A percentile compares a stretch with the other conserved stretches of the same genome.
These are phyloP conservation scores for Saraca asoca DNA, from an alignment of 331 rosid species.

Conservation along the genomic window DNA sequence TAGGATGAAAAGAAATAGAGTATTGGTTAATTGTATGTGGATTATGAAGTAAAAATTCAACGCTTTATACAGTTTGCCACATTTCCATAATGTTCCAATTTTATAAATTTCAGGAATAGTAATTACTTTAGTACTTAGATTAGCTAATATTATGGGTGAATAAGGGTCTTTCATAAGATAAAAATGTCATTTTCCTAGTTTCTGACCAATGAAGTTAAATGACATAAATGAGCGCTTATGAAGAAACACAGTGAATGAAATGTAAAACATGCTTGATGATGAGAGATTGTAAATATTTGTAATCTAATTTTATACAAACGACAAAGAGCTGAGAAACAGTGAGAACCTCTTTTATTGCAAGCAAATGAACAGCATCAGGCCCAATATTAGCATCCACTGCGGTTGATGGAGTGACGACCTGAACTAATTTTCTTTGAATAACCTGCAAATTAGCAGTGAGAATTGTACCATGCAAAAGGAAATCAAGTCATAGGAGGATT, in stretches of 20 bases:
- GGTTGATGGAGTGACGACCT: slow-evolving; percentile 90
- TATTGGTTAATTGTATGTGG: not conserved
- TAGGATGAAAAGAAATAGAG: not conserved
- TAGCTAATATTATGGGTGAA: not conserved
- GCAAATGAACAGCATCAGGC: slow-evolving; percentile 87
- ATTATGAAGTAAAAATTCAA: not conserved
- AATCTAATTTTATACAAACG: slow-evolving; percentile 15
- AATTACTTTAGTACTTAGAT: not conserved
- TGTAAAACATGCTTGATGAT: slow-evolving; percentile 8
- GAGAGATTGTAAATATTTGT: slow-evolving; percentile 3
- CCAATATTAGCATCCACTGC: slow-evolving; percentile 70
- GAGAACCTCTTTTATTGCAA: slow-evolving; percentile 85
- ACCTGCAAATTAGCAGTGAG: slow-evolving; percentile 51
- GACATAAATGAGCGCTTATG: not conserved
- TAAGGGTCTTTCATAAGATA: not conserved
- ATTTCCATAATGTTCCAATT: not conserved
- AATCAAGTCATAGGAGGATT: not conserved
- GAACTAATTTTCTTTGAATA: slow-evolving; percentile 68
- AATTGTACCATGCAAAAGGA: slow-evolving; percentile 30
- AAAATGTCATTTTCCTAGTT: not conserved
- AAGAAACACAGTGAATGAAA: not conserved
- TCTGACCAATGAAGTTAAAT: not conserved
- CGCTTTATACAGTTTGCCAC: not conserved
- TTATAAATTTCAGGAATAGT: not conserved
- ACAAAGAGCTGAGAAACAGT: slow-evolving; percentile 9